phyloP scores from a whole-genome alignment of 371 early-diverging fungal genomes.

The Paraphysoderma sedebokerense region DNA sequence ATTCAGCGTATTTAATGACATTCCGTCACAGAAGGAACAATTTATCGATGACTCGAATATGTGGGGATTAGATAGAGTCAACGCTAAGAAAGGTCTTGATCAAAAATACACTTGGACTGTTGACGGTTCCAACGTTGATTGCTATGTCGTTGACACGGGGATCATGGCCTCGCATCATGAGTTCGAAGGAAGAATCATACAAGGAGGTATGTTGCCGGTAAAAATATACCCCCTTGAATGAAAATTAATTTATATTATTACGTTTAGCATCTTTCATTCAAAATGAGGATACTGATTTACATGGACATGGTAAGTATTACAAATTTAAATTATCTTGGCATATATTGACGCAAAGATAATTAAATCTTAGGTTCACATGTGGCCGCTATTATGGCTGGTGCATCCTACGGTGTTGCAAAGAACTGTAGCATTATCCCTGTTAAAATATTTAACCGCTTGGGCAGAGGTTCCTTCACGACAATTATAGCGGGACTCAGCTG shows the following conservation, averaged over 20 bases:
- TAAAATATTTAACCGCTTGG: conserved; percentile 23
- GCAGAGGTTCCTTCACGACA: neutral
- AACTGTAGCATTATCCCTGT: conserved; percentile 42
- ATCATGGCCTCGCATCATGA: neutral
- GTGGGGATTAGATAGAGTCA: no score
- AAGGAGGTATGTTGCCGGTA: no score
- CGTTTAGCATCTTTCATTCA: no score
- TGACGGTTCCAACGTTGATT: neutral
- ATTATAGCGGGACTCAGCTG: neutral
- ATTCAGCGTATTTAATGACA: no score
- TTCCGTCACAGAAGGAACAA: no score
- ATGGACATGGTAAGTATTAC: no score
- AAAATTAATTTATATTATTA: no score
- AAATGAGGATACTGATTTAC: no score
- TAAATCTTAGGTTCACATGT: conserved; percentile 15
- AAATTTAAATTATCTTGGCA: no score
- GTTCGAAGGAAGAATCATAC: neutral
- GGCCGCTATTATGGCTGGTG: conserved; percentile 38
- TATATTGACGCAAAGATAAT: no score
- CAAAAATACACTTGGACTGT: neutral
- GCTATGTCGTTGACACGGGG: conserved; percentile 1
- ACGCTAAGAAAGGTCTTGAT: conserved; percentile 10
- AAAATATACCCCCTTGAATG: no score
- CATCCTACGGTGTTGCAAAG: conserved; percentile 47
- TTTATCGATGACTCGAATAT: no score